Conservation (phyloP, 345 rosid species). For the Sisymbrium irio region DNA sequence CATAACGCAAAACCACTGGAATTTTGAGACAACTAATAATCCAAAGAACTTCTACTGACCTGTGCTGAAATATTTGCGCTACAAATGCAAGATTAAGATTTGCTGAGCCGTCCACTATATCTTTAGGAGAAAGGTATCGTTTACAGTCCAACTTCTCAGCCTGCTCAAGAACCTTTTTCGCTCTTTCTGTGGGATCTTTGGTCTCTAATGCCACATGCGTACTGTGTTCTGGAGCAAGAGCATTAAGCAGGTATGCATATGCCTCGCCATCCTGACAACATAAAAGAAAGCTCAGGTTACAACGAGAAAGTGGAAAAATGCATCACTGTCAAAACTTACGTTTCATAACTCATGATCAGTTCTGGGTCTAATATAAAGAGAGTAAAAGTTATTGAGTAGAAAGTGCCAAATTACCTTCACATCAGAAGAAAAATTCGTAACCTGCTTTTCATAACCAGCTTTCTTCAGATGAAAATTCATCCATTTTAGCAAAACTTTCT, state of each 20-base stretch:
- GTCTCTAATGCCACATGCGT: constrained; percentile 46
- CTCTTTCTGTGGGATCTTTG: constrained; percentile 72
- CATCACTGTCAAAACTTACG: constrained; percentile 3
- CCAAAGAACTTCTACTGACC: too few relatives aligned
- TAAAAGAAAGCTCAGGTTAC: constrained; percentile 16
- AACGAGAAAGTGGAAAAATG: constrained; percentile 2
- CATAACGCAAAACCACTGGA: background rate
- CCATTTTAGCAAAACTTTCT: constrained; percentile 93
- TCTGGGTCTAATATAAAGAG: background rate
- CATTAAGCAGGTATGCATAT: constrained; percentile 85
- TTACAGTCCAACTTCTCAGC: constrained; percentile 97
- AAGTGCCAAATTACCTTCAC: constrained; percentile 62
- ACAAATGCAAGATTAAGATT: constrained; percentile 98
- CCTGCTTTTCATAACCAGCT: constrained; percentile 83
- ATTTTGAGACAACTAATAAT: background rate
- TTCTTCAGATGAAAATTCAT: constrained; percentile 97
- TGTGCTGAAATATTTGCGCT: constrained; percentile 90
- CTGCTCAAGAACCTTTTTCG: constrained; percentile 77
- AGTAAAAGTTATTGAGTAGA: constrained; percentile 7
- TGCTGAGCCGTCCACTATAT: constrained; percentile 92
- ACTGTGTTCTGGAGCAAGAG: constrained; percentile 90
- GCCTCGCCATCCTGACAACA: constrained; percentile 89
- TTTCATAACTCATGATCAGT: background rate
- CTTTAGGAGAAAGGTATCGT: constrained; percentile 79
- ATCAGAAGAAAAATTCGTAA: constrained; percentile 93